A percentile compares a stretch with the other conserved stretches of the same genome.
Evolutionary conservation across 2,329 filamentous ascomycete genomes (phyloP).

Genomic region (Trichoderma sp.): DNA sequence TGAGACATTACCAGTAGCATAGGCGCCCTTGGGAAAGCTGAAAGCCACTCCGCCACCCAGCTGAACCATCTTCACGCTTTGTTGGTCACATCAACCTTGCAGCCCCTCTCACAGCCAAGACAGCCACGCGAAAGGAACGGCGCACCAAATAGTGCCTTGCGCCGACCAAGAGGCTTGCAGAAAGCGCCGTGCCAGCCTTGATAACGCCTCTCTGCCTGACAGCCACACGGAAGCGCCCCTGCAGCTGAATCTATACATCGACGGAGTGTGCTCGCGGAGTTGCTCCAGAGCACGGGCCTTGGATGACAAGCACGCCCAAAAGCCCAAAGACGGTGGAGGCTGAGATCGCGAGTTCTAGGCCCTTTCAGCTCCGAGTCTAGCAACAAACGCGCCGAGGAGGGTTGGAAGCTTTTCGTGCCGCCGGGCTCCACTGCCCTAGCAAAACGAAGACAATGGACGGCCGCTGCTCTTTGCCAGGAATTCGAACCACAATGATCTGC

Average conservation of each 20-base stretch:
- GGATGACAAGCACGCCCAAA: neutral
- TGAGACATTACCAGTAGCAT: neutral
- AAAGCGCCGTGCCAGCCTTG: neutral
- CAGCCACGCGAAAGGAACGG: neutral
- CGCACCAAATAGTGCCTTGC: neutral
- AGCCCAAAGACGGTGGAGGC: conserved; percentile 6
- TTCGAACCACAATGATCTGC: neutral
- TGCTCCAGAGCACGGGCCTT: conserved; percentile 15
- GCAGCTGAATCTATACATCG: conserved; percentile 20
- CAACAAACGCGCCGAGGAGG: neutral
- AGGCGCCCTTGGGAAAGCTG: neutral
- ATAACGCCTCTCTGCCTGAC: conserved; percentile 1
- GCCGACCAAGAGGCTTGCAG: neutral
- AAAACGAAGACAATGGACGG: neutral
- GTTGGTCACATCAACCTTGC: neutral
- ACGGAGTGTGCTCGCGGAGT: neutral
- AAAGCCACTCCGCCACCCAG: neutral
- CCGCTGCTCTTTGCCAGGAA: neutral
- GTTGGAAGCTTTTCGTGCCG: neutral
- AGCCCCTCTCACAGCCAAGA: neutral
- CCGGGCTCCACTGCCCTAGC: neutral
- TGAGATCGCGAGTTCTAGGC: conserved; percentile 18
- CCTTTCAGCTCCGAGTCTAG: conserved; percentile 17
- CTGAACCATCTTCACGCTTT: neutral
- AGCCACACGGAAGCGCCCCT: conserved; percentile 13